A percentile compares a stretch with the other conserved stretches of the same genome.
phyloP scores from a whole-genome alignment of 2,329 filamentous ascomycete genomes.

The Drechslerella coelobrocha region DNA sequence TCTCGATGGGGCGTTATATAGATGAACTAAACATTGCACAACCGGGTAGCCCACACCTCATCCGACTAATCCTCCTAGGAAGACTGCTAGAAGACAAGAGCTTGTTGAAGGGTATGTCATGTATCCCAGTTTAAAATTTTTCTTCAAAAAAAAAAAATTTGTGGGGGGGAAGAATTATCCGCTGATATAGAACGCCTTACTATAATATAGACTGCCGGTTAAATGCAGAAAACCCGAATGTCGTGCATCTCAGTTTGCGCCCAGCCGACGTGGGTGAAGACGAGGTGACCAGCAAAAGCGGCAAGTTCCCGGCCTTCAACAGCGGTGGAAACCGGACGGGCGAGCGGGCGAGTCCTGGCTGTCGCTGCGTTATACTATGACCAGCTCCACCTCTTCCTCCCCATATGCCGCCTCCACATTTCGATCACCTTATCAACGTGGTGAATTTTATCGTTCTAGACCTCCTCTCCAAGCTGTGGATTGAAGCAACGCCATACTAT shows the following conservation, averaged over 20 bases:
- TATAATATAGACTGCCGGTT: slow-evolving; percentile 53
- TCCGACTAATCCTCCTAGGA: slow-evolving; percentile 40
- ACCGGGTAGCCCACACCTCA: slow-evolving; percentile 39
- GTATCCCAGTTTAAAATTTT: slow-evolving; percentile 9
- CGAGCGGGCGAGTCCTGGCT: slow-evolving; percentile 51
- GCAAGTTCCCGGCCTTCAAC: slow-evolving; percentile 51
- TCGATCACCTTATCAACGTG: neutral
- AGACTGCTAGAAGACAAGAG: slow-evolving; percentile 42
- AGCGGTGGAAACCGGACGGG: slow-evolving; percentile 33
- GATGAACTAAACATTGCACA: slow-evolving; percentile 42
- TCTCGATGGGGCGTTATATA: neutral
- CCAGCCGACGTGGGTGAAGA: slow-evolving; percentile 54
- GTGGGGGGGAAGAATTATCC: neutral
- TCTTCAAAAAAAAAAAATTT: slow-evolving; percentile 4
- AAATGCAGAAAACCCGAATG: slow-evolving; percentile 54
- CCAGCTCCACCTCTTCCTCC: too few species aligned
- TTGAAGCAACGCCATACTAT: too few species aligned
- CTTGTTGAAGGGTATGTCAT: slow-evolving; percentile 46
- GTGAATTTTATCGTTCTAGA: too few species aligned
- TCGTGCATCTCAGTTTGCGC: slow-evolving; percentile 55
- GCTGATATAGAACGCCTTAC: neutral
- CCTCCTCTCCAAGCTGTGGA: too few species aligned
- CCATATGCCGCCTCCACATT: neutral
- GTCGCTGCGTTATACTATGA: slow-evolving; percentile 55
- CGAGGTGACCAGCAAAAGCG: slow-evolving; percentile 53